These are phyloP conservation scores for Colletotrichum graminicola DNA, from an alignment of 2,329 filamentous ascomycete species.

Conservation along the genomic window DNA sequence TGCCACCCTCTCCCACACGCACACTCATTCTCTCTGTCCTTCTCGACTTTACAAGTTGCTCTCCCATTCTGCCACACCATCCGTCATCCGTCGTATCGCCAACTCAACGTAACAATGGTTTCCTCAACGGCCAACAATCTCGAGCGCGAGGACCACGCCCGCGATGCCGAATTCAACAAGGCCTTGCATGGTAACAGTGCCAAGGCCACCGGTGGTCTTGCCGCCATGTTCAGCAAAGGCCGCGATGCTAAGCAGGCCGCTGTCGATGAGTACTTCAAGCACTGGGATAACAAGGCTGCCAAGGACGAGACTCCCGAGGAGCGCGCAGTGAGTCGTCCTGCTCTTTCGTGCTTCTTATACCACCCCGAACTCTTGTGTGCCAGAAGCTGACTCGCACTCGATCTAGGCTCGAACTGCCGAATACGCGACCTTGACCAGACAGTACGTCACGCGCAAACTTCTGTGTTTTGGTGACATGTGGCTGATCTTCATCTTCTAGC, in stretches of 20 bases:
- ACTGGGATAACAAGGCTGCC: conserved; percentile 84
- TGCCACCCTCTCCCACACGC: background rate
- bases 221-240: conserved; percentile 86
- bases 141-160: conserved; percentile 84
- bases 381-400: conserved; percentile 21
- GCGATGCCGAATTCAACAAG: conserved; percentile 93
- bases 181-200: conserved; percentile 83
- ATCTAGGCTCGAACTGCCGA: conserved; percentile 78
- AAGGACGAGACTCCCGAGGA: conserved; percentile 79
- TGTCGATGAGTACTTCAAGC: conserved; percentile 89
- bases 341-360: conserved; percentile 22
- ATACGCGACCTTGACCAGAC: conserved; percentile 89
- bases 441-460: conserved; percentile 66
- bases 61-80: conserved; percentile 3
- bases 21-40: background rate
- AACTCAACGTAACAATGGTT: conserved; percentile 57
- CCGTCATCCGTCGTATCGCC: conserved; percentile 23
- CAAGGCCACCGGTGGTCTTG: conserved; percentile 77
- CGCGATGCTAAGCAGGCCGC: conserved; percentile 77
- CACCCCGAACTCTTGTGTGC: no score
- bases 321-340: conserved; percentile 69
- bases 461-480: background rate
- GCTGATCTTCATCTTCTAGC: conserved; percentile 56
- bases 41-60: background rate
- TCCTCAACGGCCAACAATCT: conserved; percentile 62